A percentile compares a stretch with the other conserved stretches of the same genome.
These are phyloP conservation scores for Candida montana DNA, from an alignment of 805 yeast genomes.

Conservation along the genomic window DNA sequence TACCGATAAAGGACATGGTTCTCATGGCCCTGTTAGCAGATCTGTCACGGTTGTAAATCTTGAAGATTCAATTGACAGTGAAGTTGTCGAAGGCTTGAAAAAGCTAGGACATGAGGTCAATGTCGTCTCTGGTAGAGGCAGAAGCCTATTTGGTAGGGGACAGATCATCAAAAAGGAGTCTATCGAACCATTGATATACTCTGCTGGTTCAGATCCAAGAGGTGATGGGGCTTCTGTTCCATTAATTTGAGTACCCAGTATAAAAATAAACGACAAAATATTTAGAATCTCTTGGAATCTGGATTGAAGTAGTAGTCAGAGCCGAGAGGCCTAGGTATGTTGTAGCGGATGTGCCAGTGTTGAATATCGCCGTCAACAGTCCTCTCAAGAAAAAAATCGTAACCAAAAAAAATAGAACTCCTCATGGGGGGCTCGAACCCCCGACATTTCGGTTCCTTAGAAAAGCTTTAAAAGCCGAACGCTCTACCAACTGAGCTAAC, in stretches of 20 bases:
- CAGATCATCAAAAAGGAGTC: constrained; percentile 57
- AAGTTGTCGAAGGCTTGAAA: constrained; percentile 40
- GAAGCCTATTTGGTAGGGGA: constrained; percentile 59
- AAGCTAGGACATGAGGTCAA: constrained; percentile 54
- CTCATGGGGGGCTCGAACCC: constrained; percentile 30
- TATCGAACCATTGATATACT: constrained; percentile 41
- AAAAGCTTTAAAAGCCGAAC: constrained; percentile 26
- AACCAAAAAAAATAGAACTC: constrained; percentile 18
- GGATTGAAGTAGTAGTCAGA: too few relatives aligned
- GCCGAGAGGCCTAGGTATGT: too few relatives aligned
- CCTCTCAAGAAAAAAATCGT: too few relatives aligned
- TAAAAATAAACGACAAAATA: too few relatives aligned
- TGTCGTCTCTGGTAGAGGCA: constrained; percentile 34
- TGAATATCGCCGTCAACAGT: too few relatives aligned
- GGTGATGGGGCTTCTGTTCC: constrained; percentile 77
- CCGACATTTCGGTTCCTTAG: constrained; percentile 27
- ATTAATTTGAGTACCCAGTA: constrained; percentile 2
- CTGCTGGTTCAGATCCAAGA: constrained; percentile 74
- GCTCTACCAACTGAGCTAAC: constrained; percentile 29
- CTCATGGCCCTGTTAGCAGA: constrained; percentile 60
- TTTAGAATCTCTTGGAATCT: too few relatives aligned
- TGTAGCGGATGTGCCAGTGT: too few relatives aligned
- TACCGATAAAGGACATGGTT: constrained; percentile 51
- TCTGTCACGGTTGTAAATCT: constrained; percentile 53
- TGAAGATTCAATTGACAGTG: constrained; percentile 57